Evolutionary conservation across 352 stramenopile genomes (phyloP).

Genomic region (Elongisporangium anandrum): DNA sequence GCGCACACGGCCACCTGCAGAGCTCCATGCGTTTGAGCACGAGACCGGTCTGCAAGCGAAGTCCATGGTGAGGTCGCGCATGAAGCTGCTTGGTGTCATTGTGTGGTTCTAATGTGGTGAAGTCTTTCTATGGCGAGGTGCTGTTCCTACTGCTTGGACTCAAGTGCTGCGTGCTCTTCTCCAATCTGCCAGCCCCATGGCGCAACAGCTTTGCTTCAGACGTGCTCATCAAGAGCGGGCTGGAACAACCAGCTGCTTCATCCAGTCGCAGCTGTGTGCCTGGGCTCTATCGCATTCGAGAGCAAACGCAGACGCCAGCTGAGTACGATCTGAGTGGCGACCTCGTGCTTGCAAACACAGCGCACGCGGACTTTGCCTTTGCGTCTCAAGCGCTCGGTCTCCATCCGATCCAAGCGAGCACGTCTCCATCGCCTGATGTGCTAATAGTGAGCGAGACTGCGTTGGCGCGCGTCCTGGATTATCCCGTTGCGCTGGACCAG

Average conservation of each 20-base stretch:
- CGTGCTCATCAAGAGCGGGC: conserved; percentile 30
- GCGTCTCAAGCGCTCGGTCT: conserved; percentile 19
- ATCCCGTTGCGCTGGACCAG: conserved; percentile 59
- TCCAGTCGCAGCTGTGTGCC: neutral
- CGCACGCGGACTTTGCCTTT: conserved; percentile 17
- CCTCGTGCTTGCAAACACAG: conserved; percentile 37
- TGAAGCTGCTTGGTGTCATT: neutral
- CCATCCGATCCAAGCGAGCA: neutral
- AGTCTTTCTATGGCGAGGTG: conserved; percentile 72
- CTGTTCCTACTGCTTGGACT: conserved; percentile 56
- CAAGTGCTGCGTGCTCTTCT: conserved; percentile 64
- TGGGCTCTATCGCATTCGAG: conserved; percentile 17
- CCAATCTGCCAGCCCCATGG: conserved; percentile 51
- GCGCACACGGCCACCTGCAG: conserved; percentile 11
- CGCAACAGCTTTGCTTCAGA: conserved; percentile 32
- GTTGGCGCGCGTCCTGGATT: conserved; percentile 49
- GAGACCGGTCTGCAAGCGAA: conserved; percentile 29
- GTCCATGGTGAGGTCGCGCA: conserved; percentile 30
- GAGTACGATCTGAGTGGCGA: conserved; percentile 43
- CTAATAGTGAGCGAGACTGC: conserved; percentile 24
- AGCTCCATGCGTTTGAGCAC: conserved; percentile 18
- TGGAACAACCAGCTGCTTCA: conserved; percentile 8
- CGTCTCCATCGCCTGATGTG: neutral
- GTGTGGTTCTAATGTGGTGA: neutral
- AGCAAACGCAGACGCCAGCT: conserved; percentile 34